Evolutionary conservation across 495 filamentous ascomycete genomes (phyloP), one percentile per base, ranked within the genome.

Genomic region (Haplographium delicatum): DNA sequence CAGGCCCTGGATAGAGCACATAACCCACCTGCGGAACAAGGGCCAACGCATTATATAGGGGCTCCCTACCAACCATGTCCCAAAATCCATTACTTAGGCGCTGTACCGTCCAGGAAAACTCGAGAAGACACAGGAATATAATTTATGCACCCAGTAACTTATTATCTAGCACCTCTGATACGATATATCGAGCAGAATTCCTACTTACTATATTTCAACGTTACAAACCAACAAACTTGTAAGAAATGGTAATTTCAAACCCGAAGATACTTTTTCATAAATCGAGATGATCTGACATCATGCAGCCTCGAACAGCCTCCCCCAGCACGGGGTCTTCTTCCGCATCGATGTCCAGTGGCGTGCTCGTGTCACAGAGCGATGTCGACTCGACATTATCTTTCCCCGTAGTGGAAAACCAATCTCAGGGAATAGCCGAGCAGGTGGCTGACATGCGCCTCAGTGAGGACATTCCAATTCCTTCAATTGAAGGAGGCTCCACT

Each of bases 401-500:
- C 2, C 23, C 25, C 38, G 5, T 26, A 2, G 37, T 22, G 23
- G 27, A 30, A 9, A n/a, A 3, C 38, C 26, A 42, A 15, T 26
- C 15, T 15, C 15, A 33, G 23, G 28, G 13, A 20, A 10, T 28
- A 26, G 15, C 41, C 22, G 28, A 44, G 28, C 23, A 35, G 5
- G 16, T 33, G 37, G 40, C 8, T 13, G 20, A 26, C n/a, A 38
- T 42, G 5, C 6, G 28, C 11, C 40, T 45, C 19, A 27, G 25
- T 44, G 15, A 38, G 27, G 49, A 52, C 25, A 10, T 30, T n/a
- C 35, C 41, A 18, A 10, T 44, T 20, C 49, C 40, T 45, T 44
- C 49, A 26, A 52, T 52, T 52, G 49, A 44, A 45, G 28, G 30
- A 23, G 18, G 25, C 30, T 37, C 23, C n/a, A 22, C 3, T 34